A percentile compares a stretch with the other conserved stretches of the same genome.
Evolutionary conservation across 2,329 filamentous ascomycete genomes (phyloP).

Genomic region (Pestalotiopsis fici): DNA sequence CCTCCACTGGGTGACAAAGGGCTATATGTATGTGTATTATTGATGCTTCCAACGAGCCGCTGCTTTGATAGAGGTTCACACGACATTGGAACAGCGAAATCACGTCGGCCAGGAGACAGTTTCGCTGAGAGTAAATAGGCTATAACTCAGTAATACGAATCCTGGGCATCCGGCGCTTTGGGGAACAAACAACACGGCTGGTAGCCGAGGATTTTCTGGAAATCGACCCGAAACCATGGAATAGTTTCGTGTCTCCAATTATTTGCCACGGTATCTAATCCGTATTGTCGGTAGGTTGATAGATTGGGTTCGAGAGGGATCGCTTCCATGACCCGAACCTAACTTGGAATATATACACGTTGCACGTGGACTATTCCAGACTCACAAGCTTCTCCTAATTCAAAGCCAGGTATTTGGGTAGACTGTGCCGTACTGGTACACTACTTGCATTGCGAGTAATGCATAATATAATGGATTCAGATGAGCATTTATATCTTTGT

Average conservation of each 20-base stretch:
- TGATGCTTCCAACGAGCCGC: neutral
- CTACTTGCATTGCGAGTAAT: no score
- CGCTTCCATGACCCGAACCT: neutral
- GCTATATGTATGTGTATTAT: neutral
- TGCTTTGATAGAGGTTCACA: neutral
- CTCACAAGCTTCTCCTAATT: no score
- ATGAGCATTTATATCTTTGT: no score
- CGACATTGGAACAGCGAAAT: neutral
- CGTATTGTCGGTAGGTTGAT: neutral
- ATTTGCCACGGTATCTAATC: neutral
- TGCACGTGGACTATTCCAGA: no score
- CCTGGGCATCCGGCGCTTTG: neutral
- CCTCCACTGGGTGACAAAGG: neutral
- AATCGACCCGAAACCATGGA: neutral
- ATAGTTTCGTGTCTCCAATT: neutral
- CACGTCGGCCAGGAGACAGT: neutral
- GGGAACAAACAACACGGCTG: neutral
- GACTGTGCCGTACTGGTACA: no score
- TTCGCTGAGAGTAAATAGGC: neutral
- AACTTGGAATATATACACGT: neutral
- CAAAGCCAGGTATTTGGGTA: no score
- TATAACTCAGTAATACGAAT: neutral
- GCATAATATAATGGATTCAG: no score
- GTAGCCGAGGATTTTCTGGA: neutral
- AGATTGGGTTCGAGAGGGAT: neutral